A percentile compares a stretch with the other conserved stretches of the same genome.
Evolutionary conservation across 257 asterid species (phyloP).

Genomic region (Coffea canephora): DNA sequence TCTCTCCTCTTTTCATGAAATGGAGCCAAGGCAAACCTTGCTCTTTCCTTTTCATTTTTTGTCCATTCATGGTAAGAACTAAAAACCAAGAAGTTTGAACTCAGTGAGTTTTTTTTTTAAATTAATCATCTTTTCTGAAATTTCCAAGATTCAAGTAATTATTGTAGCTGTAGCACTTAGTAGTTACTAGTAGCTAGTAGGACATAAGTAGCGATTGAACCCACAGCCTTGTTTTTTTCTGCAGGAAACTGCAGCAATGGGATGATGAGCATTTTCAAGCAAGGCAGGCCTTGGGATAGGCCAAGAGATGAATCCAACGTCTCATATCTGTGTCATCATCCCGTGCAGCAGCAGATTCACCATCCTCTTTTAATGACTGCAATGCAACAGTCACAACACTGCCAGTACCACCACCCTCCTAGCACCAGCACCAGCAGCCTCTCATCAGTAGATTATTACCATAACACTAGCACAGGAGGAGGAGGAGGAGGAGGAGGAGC

Average conservation of each 20-base stretch:
- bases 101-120: too few relatives aligned
- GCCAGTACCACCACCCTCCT: conserved; percentile 30
- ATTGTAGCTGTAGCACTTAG: neutral
- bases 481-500: neutral
- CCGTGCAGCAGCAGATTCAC: conserved; percentile 1
- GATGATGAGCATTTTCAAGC: conserved; percentile 47
- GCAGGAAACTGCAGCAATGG: conserved; percentile 55
- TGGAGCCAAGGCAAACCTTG: neutral
- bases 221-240: neutral
- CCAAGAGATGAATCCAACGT: conserved; percentile 27
- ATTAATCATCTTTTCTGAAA: too few relatives aligned
- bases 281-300: conserved; percentile 41
- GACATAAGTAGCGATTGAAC: neutral
- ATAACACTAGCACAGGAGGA: conserved; percentile 7
- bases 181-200: neutral
- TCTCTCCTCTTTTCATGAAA: neutral
- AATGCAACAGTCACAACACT: conserved; percentile 34
- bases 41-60: neutral
- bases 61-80: neutral
- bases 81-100: neutral
- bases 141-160: too few relatives aligned
- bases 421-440: conserved; percentile 3
- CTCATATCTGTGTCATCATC: conserved; percentile 15
- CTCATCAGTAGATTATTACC: conserved; percentile 16
- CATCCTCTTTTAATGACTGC: conserved; percentile 20